Percentiles rank a stretch among this genome's conserved stretches.
These are phyloP conservation scores for Trypanosoma cruzi DNA, from an alignment of 208 protist genomes.

Conservation along the genomic window DNA sequence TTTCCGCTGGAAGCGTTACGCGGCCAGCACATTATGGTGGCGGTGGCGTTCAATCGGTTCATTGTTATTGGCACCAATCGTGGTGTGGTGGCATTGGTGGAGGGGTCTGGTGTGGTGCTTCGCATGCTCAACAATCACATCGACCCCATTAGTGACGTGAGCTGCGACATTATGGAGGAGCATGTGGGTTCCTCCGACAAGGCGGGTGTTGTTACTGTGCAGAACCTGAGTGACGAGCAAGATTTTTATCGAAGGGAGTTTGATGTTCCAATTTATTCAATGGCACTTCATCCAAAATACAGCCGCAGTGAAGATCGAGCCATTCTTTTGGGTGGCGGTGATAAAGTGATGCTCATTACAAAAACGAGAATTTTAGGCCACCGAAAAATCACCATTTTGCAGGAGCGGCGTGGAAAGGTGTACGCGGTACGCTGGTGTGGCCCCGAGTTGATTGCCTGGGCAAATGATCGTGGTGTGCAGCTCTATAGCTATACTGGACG, in stretches of 20 bases:
- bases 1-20: slow-evolving; percentile 34
- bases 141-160: slow-evolving; percentile 72
- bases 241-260: slow-evolving; percentile 52
- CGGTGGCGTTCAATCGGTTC: slow-evolving; percentile 40
- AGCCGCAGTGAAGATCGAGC: slow-evolving; percentile 45
- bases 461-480: slow-evolving; percentile 52
- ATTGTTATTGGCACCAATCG: slow-evolving; percentile 76
- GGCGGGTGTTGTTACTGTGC: slow-evolving; percentile 46
- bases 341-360: slow-evolving; percentile 52
- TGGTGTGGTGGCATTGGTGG: slow-evolving; percentile 54
- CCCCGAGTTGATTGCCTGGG: slow-evolving; percentile 64
- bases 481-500: slow-evolving; percentile 52
- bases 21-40: slow-evolving; percentile 67
- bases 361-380: slow-evolving; percentile 50
- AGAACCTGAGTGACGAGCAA: slow-evolving; percentile 33
- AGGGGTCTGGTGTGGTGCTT: slow-evolving; percentile 21
- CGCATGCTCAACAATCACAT: slow-evolving; percentile 30
- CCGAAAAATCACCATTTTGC: slow-evolving; percentile 42
- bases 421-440: slow-evolving; percentile 61
- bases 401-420: slow-evolving; percentile 54
- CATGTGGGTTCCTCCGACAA: slow-evolving; percentile 64
- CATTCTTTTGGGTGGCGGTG: slow-evolving; percentile 41
- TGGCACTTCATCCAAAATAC: slow-evolving; percentile 67
- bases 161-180: slow-evolving; percentile 40
- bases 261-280: slow-evolving; percentile 42